A percentile compares a stretch with the other conserved stretches of the same genome.
phyloP scores from a whole-genome alignment of 805 yeast genomes.

The Cyberlindnera saturnus region DNA sequence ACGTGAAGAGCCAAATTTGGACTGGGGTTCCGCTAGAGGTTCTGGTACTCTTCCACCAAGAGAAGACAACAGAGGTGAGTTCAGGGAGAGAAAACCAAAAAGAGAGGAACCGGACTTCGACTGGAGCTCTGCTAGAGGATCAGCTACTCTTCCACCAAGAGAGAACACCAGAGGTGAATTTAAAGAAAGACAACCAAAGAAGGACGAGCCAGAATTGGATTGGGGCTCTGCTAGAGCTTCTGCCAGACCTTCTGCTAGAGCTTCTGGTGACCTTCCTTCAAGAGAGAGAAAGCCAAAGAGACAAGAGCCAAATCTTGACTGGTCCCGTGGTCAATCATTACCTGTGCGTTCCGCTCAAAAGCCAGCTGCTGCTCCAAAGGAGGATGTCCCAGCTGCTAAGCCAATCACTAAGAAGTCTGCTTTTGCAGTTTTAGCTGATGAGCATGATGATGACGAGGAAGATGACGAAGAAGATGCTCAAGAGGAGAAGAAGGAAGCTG shows the following conservation, averaged over 20 bases:
- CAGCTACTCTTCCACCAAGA: slow-evolving; percentile 19
- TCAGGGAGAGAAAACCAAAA: slow-evolving; percentile 28
- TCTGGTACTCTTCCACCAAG: slow-evolving; percentile 28
- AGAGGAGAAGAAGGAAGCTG: slow-evolving; percentile 14
- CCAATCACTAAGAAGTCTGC: slow-evolving; percentile 37
- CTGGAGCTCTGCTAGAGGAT: slow-evolving; percentile 43
- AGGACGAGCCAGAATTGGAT: slow-evolving; percentile 37
- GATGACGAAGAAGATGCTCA: slow-evolving; percentile 15
- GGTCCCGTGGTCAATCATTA: slow-evolving; percentile 23
- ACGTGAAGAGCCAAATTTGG: slow-evolving; percentile 35
- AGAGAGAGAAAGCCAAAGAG: slow-evolving; percentile 27
- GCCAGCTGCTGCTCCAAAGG: slow-evolving; percentile 7
- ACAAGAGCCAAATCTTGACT: slow-evolving; percentile 34
- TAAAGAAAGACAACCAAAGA: slow-evolving; percentile 28
- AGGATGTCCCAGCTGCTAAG: slow-evolving; percentile 12
- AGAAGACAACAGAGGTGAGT: slow-evolving; percentile 27
- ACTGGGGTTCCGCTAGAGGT: slow-evolving; percentile 39
- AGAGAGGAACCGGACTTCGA: slow-evolving; percentile 53
- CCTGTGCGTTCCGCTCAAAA: slow-evolving; percentile 11
- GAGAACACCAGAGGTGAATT: slow-evolving; percentile 20
- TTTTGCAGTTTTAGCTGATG: slow-evolving; percentile 43
- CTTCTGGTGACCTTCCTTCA: slow-evolving; percentile 21
- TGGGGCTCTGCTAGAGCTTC: slow-evolving; percentile 34
- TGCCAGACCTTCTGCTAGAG: slow-evolving; percentile 30
- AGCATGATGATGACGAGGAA: slow-evolving; percentile 45